phyloP scores from a whole-genome alignment of 805 yeast genomes.

The Clavispora carvajalis region DNA sequence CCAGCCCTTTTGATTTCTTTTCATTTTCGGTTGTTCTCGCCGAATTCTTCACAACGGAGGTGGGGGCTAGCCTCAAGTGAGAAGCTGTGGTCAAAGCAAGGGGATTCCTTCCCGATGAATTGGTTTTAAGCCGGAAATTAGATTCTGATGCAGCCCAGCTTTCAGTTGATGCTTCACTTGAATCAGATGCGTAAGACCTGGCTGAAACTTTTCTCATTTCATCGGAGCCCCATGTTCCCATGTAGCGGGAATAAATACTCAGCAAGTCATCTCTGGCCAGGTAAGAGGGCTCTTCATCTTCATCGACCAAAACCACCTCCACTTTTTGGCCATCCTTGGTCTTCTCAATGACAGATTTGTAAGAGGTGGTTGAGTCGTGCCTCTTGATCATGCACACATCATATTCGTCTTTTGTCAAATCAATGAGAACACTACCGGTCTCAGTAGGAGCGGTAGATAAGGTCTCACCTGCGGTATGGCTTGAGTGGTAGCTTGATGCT shows the following conservation, averaged over 20 bases:
- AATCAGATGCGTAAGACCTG: constrained; percentile 8
- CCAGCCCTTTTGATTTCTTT: neutral
- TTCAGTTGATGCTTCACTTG: constrained; percentile 9
- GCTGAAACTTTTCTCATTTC: constrained; percentile 1
- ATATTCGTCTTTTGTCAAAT: constrained; percentile 36
- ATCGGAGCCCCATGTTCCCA: constrained; percentile 10
- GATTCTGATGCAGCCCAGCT: constrained; percentile 16
- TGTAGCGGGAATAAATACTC: constrained; percentile 39
- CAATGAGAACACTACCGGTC: constrained; percentile 35
- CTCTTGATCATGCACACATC: constrained; percentile 34
- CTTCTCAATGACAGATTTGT: constrained; percentile 35
- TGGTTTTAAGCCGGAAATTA: constrained; percentile 10
- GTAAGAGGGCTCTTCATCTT: constrained; percentile 23
- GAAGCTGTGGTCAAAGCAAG: no score
- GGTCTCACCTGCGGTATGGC: constrained; percentile 23
- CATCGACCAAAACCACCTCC: constrained; percentile 41
- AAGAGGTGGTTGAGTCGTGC: constrained; percentile 30
- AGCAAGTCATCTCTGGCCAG: constrained; percentile 27
- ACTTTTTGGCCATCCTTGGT: constrained; percentile 33
- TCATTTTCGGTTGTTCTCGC: neutral
- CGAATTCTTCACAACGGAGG: neutral
- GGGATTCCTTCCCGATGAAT: neutral
- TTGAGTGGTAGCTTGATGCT: constrained; percentile 27
- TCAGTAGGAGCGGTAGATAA: constrained; percentile 27
- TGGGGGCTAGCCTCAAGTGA: no score